Evolutionary conservation across 192 early-diverging fungal genomes (phyloP).

Genomic region (Spizellomyces sp.): DNA sequence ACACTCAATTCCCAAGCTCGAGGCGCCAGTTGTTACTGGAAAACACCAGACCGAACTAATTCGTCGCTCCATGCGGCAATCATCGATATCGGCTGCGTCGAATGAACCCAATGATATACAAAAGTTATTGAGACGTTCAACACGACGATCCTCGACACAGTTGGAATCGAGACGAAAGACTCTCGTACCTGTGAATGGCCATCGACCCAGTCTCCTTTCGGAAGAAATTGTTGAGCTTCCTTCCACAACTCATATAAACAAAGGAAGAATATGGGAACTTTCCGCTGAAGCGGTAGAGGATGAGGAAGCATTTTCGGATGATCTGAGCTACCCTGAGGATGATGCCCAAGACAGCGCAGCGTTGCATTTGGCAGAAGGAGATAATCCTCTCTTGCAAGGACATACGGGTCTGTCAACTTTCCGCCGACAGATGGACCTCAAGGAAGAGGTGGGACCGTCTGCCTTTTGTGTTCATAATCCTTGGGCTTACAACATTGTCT

Average conservation of each 20-base stretch:
- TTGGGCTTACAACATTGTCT: not conserved
- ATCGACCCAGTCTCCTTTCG: not conserved
- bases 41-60: slow-evolving; percentile 32
- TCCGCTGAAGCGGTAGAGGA: not conserved
- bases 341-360: slow-evolving; percentile 8
- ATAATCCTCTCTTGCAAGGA: slow-evolving; percentile 45
- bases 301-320: slow-evolving; percentile 9
- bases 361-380: slow-evolving; percentile 4
- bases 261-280: slow-evolving; percentile 15
- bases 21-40: slow-evolving; percentile 24
- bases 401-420: slow-evolving; percentile 23
- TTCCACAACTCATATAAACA: not conserved
- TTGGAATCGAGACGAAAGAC: not conserved
- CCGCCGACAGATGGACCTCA: slow-evolving; percentile 4
- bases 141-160: not conserved
- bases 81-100: not conserved
- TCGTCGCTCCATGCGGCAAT: slow-evolving; percentile 17
- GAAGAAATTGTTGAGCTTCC: not conserved
- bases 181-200: not conserved
- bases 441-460: not conserved
- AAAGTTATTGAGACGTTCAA: not conserved
- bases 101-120: not conserved
- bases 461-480: not conserved
- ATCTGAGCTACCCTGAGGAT: not conserved
- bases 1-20: slow-evolving; percentile 37